A percentile compares a stretch with the other conserved stretches of the same genome.
Evolutionary conservation across 208 protist species (phyloP).

Genomic region (Acanthamoeba healyi): DNA sequence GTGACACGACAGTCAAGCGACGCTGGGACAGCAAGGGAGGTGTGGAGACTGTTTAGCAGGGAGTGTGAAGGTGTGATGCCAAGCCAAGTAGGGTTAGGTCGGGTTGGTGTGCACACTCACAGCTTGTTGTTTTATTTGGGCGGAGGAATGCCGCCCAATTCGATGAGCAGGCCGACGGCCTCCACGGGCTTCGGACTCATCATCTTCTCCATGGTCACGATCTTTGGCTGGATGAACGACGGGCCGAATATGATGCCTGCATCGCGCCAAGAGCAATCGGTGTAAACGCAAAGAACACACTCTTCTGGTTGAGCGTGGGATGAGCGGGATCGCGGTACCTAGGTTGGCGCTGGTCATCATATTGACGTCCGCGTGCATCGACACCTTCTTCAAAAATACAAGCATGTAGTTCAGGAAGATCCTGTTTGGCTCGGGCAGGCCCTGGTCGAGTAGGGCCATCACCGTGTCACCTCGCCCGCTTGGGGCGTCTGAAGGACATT

Average conservation of each 20-base stretch:
- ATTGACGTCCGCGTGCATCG: conserved; percentile 4
- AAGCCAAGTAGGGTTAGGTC: no score
- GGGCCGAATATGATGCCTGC: conserved; percentile 19
- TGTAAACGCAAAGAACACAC: no score
- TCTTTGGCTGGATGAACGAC: neutral
- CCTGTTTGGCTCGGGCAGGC: neutral
- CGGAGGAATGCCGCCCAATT: neutral
- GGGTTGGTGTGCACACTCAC: no score
- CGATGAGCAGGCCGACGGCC: neutral
- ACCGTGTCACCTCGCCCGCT: neutral
- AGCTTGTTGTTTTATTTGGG: neutral
- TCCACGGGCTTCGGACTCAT: conserved; percentile 29
- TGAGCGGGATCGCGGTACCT: neutral
- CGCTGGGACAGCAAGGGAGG: neutral
- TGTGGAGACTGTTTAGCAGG: no score
- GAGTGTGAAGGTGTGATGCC: no score
- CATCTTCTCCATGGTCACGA: conserved; percentile 27
- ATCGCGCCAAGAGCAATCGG: neutral
- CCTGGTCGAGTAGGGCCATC: neutral
- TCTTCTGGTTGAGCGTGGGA: neutral
- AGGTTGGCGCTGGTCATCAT: conserved; percentile 34
- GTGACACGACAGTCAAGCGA: no score
- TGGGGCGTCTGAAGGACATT: neutral
- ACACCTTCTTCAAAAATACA: conserved; percentile 25
- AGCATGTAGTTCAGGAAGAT: conserved; percentile 49